A percentile compares a stretch with the other conserved stretches of the same genome.
These are phyloP conservation scores for Hymenoscyphus fructigenus DNA, from an alignment of 2,329 filamentous ascomycete genomes.

Conservation along the genomic window DNA sequence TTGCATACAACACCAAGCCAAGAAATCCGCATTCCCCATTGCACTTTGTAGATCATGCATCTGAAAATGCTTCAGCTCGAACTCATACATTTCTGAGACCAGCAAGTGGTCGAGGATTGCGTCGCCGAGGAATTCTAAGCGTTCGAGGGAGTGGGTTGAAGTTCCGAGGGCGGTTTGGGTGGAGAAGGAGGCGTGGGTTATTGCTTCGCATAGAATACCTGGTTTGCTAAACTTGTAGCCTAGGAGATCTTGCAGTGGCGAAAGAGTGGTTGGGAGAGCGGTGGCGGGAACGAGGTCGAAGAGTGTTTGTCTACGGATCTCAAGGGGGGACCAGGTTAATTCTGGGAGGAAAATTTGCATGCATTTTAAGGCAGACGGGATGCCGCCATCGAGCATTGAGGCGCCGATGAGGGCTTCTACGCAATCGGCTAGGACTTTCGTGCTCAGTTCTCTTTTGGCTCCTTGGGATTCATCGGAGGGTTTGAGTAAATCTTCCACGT, in stretches of 20 bases:
- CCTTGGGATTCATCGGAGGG: conserved; percentile 10
- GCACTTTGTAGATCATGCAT: conserved; percentile 78
- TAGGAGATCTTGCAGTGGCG: conserved; percentile 61
- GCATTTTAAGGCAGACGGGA: conserved; percentile 61
- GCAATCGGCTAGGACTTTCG: conserved; percentile 83
- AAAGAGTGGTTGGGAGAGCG: conserved; percentile 43
- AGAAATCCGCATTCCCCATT: conserved; percentile 75
- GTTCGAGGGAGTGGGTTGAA: conserved; percentile 58
- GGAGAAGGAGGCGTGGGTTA: conserved; percentile 69
- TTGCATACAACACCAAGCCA: conserved; percentile 74
- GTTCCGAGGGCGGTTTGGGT: conserved; percentile 21
- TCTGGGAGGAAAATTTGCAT: conserved; percentile 66
- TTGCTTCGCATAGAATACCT: conserved; percentile 69
- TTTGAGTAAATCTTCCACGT: conserved; percentile 47
- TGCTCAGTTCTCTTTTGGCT: conserved; percentile 50
- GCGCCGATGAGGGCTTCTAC: conserved; percentile 83
- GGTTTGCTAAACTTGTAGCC: conserved; percentile 71
- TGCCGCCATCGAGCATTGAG: conserved; percentile 67
- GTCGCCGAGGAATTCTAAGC: conserved; percentile 87
- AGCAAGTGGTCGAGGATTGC: conserved; percentile 79
- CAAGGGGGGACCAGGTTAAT: conserved; percentile 51
- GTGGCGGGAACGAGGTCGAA: conserved; percentile 43
- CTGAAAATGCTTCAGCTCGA: conserved; percentile 51
- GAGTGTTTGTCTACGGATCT: conserved; percentile 44
- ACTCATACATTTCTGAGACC: conserved; percentile 53